These are phyloP conservation scores for Geranium brycei DNA, from an alignment of 345 rosid species.

Conservation along the genomic window DNA sequence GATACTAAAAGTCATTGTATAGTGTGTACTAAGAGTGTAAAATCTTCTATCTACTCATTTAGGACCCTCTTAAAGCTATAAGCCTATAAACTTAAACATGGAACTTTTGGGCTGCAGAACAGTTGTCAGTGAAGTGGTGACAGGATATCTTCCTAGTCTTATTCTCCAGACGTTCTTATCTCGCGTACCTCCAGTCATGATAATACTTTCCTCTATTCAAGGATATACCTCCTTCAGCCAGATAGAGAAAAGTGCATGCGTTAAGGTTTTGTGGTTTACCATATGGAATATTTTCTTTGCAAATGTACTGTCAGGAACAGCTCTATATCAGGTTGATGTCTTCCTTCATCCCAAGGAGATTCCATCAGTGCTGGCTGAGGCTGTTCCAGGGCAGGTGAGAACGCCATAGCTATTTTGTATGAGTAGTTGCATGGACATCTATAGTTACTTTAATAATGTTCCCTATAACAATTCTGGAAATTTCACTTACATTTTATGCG, in stretches of 20 bases:
- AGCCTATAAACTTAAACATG: background rate
- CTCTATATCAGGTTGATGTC: conserved; percentile 40
- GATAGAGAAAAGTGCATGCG: conserved; percentile 66
- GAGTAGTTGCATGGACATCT: too few relatives aligned
- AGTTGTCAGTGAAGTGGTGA: conserved; percentile 54
- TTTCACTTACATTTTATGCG: too few relatives aligned
- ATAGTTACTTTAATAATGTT: too few relatives aligned
- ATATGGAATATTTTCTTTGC: conserved; percentile 87
- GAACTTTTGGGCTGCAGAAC: conserved; percentile 39
- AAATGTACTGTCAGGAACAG: conserved; percentile 71
- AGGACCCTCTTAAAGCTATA: too few relatives aligned
- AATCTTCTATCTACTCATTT: too few relatives aligned
- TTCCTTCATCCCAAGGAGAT: conserved; percentile 73
- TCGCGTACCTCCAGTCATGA: conserved; percentile 61
- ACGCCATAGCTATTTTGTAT: conserved; percentile 1
- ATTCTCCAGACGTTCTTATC: conserved; percentile 48
- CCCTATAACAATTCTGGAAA: too few relatives aligned
- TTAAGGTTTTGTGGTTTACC: conserved; percentile 55
- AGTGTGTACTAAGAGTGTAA: too few relatives aligned
- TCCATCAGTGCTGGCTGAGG: conserved; percentile 61
- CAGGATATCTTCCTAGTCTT: conserved; percentile 90
- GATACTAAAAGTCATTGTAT: too few relatives aligned
- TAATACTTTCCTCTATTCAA: conserved; percentile 60
- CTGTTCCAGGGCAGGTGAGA: conserved; percentile 77
- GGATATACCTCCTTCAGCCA: conserved; percentile 61